phyloP scores from a whole-genome alignment of 2,329 filamentous ascomycete species.

The Ophiostoma piceae region DNA sequence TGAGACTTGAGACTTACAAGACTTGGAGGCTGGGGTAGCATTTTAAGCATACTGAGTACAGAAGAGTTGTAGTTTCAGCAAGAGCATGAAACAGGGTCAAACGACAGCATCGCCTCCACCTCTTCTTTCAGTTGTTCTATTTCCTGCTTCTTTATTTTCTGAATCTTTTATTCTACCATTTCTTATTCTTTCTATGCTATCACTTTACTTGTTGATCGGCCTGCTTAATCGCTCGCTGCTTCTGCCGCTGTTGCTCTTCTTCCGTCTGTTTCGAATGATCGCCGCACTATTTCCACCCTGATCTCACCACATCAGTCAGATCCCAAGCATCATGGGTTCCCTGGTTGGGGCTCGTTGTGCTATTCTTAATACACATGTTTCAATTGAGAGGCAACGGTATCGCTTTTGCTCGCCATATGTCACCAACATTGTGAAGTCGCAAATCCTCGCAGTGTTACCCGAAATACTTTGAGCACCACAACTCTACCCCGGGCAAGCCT shows the following conservation, averaged over 20 bases:
- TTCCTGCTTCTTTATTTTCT: background rate
- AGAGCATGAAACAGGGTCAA: conserved; percentile 8
- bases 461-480: background rate
- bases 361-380: background rate
- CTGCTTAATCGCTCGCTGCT: background rate
- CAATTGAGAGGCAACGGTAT: background rate
- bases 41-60: background rate
- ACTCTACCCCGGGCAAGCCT: background rate
- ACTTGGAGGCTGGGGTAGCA: background rate
- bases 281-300: conserved; percentile 1
- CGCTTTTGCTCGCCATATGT: background rate
- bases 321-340: background rate
- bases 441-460: background rate
- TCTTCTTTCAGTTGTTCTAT: background rate
- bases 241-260: background rate
- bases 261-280: background rate
- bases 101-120: background rate
- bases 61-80: background rate
- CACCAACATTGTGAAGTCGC: background rate
- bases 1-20: background rate
- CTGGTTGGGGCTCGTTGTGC: background rate
- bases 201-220: background rate
- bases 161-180: too few relatives aligned
- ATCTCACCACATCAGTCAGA: background rate
- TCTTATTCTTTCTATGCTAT: background rate